Base-by-base conservation (phyloP, 768 basidiomycete genomes). In the Tricholoma furcatifolium region DNA sequence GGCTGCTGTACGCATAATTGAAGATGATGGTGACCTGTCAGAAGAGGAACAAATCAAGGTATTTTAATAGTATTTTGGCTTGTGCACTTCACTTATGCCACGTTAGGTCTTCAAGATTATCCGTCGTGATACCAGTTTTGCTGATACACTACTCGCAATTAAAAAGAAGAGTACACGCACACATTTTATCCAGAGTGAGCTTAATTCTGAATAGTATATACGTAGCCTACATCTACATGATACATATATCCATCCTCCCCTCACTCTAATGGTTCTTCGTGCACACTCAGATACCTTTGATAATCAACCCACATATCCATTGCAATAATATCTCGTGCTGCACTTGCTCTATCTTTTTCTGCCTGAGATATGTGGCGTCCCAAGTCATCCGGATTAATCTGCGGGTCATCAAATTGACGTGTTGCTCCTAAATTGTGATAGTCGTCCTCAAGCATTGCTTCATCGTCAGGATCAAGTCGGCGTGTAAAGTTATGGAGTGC, bases 401-500 rank as follows among this genome's bases (percentile, higher is more conserved):
- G 11, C 40, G 21, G 15, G 3, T 38, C 40, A 34, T 7, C 15
- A 18, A 6, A 27, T 20, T 20, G 18, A 15, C 17, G 35, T 4
- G 7, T 42, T 36, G 15, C 31, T 9, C 39, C 39, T 35, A 7
- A 38, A 34, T 43, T 15, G 4, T 51, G 17, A 36, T 50, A 34
- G 36, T 53, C 41, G 15, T 43, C 18, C 17, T 51, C 59, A 40
- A 20, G 17, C 30, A 36, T 21, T 10, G 45, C 50, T 4, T 55
- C 15, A 49, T 53, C 24, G 14, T 40, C 39, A 10, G 59, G 60
- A 52, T 70, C 67, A 56, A 64, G 51, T 9, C 51, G 57, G 6
- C 52, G 39, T 38, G 66, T 67, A 36, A 70, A 64, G 52, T 70
- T 70, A 52, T 68, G 63, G 12, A 71, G 43, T 0, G 43, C 61